A percentile compares a stretch with the other conserved stretches of the same genome.
phyloP scores from a whole-genome alignment of 75 land plant genomes.

The Cunninghamia lanceolata region DNA sequence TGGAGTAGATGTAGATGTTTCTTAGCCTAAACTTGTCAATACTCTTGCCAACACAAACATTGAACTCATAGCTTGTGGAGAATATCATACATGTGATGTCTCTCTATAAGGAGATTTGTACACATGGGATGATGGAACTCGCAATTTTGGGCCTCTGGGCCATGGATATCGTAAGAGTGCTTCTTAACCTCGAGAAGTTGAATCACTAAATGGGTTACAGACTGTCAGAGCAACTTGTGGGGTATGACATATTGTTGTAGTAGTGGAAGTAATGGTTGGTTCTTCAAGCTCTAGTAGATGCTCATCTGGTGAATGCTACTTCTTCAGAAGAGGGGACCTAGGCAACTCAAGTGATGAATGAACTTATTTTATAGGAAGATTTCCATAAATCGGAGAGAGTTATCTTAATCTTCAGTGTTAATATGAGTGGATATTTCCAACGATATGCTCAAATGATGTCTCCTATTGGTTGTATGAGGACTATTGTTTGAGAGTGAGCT shows the following conservation, averaged over 20 bases:
- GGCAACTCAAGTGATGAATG: slow-evolving; percentile 94
- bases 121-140: slow-evolving; percentile 87
- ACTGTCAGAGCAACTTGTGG: slow-evolving; percentile 86
- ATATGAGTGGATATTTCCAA: slow-evolving; percentile 95
- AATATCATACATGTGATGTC: slow-evolving; percentile 85
- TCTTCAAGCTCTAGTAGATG: slow-evolving; percentile 66
- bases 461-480: slow-evolving; percentile 75
- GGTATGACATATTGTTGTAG: slow-evolving; percentile 89
- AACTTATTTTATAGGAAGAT: slow-evolving; percentile 78
- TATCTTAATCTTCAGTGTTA: slow-evolving; percentile 78
- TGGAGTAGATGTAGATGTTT: slow-evolving; percentile 84
- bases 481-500: slow-evolving; percentile 82
- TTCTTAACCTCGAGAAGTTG: slow-evolving; percentile 69
- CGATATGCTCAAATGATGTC: slow-evolving; percentile 92
- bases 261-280: slow-evolving; percentile 81
- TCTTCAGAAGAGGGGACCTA: slow-evolving; percentile 56
- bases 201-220: slow-evolving; percentile 70
- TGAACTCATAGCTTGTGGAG: slow-evolving; percentile 87
- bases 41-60: slow-evolving; percentile 52
- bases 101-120: slow-evolving; percentile 80
- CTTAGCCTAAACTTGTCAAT: slow-evolving; percentile 79
- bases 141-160: slow-evolving; percentile 72
- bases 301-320: neutral
- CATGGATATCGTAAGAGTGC: slow-evolving; percentile 74
- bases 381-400: slow-evolving; percentile 69